Base-by-base conservation (phyloP, 176 grass and related monocot species). In the Hsuehochloa calcarea region DNA sequence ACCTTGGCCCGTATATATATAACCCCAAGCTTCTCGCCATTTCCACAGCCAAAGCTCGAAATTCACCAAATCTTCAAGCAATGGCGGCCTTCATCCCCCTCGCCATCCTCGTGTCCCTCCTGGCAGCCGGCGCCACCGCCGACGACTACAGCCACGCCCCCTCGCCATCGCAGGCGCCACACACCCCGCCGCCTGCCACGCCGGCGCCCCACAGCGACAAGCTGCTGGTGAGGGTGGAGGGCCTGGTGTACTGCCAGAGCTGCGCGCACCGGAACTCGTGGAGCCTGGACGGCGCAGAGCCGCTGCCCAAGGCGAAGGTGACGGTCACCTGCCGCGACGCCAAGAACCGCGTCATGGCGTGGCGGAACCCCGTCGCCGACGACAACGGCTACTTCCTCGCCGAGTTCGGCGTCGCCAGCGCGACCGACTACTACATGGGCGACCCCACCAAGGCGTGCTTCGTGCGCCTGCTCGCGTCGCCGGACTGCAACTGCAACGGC, bases 401-500 rank as follows among this genome's bases (percentile, higher is more conserved):
- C 3, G 66, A 85, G 52, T 85, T 95, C 60, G 71, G 84, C 65
- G 88, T 89, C 3, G 12, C 62, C 26, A 26, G 5, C 27, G 38
- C 56, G 10, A 20, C n/a, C 13, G 47, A 52, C 25, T 92, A 52
- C 86, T 85, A 35, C 29, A 5, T 0, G 11, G 56, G 58, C 8
- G 51, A 92, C 38, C 93, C 96, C 1, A 9, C 19, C 13, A 60
- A 52, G 74, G 96, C 96, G 5, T 98, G 96, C 87, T 89, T 75
- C 65, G 93, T 75, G 51, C 89, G 93, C 10, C 89, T 95, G 58
- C 88, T 95, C 20, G 45, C 82, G 10, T 98, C 96, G 19, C 90
- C 93, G 3, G 78, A 94, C 50, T 0, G 37, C 49, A 61, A 65
- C 35, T 98, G 96, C 89, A 81, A 90, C 59, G 16, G 0, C 7